These are phyloP conservation scores for Nicotiana benthamiana DNA, from an alignment of 257 asterid genomes.

Conservation along the genomic window DNA sequence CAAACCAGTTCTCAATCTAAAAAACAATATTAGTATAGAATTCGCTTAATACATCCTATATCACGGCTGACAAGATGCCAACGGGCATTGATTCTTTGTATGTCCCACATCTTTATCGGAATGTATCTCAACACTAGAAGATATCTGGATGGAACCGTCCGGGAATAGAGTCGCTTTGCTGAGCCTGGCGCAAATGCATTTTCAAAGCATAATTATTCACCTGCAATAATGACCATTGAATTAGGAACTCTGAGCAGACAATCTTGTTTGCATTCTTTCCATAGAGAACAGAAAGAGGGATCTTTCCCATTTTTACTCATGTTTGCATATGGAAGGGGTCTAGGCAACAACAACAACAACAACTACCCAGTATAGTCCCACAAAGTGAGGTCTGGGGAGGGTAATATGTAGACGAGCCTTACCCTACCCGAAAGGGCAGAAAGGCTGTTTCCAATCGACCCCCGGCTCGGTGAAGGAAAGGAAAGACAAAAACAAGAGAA, in stretches of 20 bases:
- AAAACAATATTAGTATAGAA: background rate
- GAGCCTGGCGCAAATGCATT: constrained; percentile 59
- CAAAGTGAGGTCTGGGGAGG: too few relatives aligned
- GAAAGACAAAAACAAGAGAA: too few relatives aligned
- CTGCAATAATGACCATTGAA: constrained; percentile 29
- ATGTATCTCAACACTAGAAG: constrained; percentile 20
- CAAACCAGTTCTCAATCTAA: background rate
- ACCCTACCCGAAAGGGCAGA: too few relatives aligned
- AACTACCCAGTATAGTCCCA: too few relatives aligned
- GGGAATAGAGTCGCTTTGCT: constrained; percentile 46
- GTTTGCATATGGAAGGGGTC: background rate
- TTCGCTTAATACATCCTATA: background rate
- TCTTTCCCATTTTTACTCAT: too few relatives aligned
- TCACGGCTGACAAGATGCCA: background rate
- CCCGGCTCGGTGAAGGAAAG: too few relatives aligned
- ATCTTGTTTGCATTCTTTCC: background rate
- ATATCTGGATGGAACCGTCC: constrained; percentile 72
- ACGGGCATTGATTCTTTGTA: background rate
- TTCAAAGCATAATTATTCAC: constrained; percentile 67
- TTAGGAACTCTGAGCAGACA: background rate
- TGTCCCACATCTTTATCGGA: background rate
- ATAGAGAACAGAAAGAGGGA: background rate
- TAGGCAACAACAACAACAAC: too few relatives aligned
- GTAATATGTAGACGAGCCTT: too few relatives aligned
- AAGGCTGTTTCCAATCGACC: too few relatives aligned